Evolutionary conservation across 257 asterid genomes (phyloP).

Genomic region (Fraxinus americana): DNA sequence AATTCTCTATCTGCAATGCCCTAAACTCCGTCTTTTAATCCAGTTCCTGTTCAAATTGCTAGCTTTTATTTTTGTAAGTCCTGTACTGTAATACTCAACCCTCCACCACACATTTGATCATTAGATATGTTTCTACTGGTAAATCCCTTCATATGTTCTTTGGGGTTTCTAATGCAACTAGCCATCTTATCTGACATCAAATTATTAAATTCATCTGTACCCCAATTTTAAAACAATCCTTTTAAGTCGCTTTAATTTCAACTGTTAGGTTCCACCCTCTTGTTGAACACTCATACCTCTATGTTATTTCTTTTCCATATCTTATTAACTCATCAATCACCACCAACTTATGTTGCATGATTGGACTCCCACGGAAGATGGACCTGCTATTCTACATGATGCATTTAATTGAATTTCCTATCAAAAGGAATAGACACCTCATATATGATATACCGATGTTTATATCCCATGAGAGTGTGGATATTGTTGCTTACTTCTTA

Average conservation of each 20-base stretch:
- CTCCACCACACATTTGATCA: no score
- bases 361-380: background rate
- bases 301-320: background rate
- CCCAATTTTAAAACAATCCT: background rate
- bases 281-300: background rate
- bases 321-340: background rate
- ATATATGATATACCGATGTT: no score
- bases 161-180: no score
- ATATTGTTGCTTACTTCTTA: background rate
- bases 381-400: background rate
- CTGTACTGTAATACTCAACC: no score
- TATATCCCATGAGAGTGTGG: background rate
- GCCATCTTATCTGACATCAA: no score
- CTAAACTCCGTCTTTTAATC: no score
- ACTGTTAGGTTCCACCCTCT: background rate
- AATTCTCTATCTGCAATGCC: no score
- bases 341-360: background rate
- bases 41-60: no score
- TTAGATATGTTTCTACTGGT: no score
- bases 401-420: background rate
- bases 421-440: background rate
- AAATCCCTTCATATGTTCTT: no score
- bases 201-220: no score
- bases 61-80: no score
- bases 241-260: background rate